phyloP scores from a whole-genome alignment of 306 rosid genomes.

The Cucumis hystrix region DNA sequence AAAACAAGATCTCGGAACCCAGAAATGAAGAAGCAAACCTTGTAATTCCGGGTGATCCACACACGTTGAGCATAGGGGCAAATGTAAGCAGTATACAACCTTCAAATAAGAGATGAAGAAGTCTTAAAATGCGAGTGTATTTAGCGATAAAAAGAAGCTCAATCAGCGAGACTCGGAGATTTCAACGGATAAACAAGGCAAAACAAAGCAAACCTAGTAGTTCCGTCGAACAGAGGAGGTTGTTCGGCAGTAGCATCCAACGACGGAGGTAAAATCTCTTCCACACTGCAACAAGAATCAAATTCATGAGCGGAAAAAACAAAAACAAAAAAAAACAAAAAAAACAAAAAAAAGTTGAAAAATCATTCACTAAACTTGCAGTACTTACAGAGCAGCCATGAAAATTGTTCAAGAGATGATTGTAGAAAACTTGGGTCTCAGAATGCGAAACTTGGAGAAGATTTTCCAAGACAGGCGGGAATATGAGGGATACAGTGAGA shows the following conservation, averaged over 20 bases:
- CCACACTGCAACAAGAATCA: constrained; percentile 6
- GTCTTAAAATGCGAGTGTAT: not conserved
- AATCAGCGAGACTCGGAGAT: not conserved
- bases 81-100: constrained; percentile 35
- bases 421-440: not conserved
- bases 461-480: not conserved
- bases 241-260: constrained; percentile 44
- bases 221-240: constrained; percentile 76
- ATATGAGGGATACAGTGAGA: not conserved
- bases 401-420: not conserved
- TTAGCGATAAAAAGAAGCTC: not conserved
- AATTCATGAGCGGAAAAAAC: not conserved
- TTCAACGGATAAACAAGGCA: not conserved
- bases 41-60: constrained; percentile 74
- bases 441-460: not conserved
- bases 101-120: constrained; percentile 7
- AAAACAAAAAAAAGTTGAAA: not conserved
- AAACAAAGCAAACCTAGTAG: constrained; percentile 38
- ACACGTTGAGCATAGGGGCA: constrained; percentile 84
- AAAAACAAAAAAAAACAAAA: not conserved
- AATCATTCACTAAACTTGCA: not conserved
- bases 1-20: not conserved
- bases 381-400: constrained; percentile 4
- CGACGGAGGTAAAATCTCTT: constrained; percentile 27
- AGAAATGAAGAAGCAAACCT: constrained; percentile 26